Conservation (phyloP, 2,329 filamentous ascomycete species). For the Curvularia verruculosa region DNA sequence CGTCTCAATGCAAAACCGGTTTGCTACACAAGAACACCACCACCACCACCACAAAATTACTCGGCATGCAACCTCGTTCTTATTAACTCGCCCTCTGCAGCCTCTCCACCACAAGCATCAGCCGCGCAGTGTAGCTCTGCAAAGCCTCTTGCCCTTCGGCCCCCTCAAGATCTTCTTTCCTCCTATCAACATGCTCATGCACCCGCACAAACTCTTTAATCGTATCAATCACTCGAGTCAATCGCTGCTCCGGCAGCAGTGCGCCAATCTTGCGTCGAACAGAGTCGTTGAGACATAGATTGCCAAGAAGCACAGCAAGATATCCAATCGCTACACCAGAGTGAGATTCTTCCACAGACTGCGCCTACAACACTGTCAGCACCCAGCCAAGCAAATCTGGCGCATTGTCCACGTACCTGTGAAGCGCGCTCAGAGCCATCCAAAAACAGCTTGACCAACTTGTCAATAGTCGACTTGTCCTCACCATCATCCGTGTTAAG, state of each 20-base stretch:
- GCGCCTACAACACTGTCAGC: slow-evolving; percentile 50
- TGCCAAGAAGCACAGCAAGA: slow-evolving; percentile 81
- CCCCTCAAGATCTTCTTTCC: slow-evolving; percentile 53
- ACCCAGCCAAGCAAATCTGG: neutral
- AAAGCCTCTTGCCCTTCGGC: slow-evolving; percentile 55
- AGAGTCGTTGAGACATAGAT: slow-evolving; percentile 67
- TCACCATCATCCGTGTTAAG: slow-evolving; percentile 38
- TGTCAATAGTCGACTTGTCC: slow-evolving; percentile 62
- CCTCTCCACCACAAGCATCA: slow-evolving; percentile 60
- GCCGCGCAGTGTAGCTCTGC: slow-evolving; percentile 59
- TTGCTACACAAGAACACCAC: neutral
- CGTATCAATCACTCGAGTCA: slow-evolving; percentile 60
- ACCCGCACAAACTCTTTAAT: slow-evolving; percentile 68
- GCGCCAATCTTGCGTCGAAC: slow-evolving; percentile 53
- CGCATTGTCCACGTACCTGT: slow-evolving; percentile 63
- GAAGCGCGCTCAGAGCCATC: slow-evolving; percentile 68
- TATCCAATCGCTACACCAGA: slow-evolving; percentile 87
- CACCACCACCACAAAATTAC: neutral
- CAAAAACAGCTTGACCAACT: slow-evolving; percentile 70
- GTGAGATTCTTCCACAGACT: slow-evolving; percentile 70
- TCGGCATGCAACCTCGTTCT: slow-evolving; percentile 2
- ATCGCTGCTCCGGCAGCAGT: slow-evolving; percentile 54
- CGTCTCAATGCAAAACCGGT: neutral
- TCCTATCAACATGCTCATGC: slow-evolving; percentile 63
- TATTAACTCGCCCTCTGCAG: slow-evolving; percentile 42